phyloP scores from a whole-genome alignment of 148 eudicot species.

The Amaranthus cruentus region DNA sequence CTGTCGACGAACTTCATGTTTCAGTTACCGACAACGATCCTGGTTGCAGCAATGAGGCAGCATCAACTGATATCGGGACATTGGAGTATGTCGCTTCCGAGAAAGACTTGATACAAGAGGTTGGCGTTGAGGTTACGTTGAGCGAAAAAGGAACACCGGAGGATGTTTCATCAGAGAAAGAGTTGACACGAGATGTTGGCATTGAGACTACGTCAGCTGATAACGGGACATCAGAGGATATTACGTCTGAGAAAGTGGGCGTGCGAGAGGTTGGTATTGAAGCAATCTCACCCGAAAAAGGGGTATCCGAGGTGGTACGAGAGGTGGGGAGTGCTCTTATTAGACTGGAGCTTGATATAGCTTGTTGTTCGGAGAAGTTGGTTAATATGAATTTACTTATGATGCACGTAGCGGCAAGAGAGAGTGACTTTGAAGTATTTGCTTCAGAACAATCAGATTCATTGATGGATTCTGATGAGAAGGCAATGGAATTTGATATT shows the following conservation, averaged over 20 bases:
- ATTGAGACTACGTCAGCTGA: too few species aligned
- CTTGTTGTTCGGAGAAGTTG: slow-evolving; percentile 71
- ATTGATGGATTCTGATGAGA: slow-evolving; percentile 33
- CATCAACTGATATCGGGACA: slow-evolving; percentile 28
- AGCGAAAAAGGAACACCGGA: too few species aligned
- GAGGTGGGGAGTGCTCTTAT: slow-evolving; percentile 41
- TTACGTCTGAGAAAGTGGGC: too few species aligned
- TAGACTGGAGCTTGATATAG: slow-evolving; percentile 61
- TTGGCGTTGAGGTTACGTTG: slow-evolving; percentile 8
- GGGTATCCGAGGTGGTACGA: slow-evolving; percentile 30
- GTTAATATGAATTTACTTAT: slow-evolving; percentile 68
- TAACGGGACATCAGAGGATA: too few species aligned
- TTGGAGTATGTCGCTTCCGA: slow-evolving; percentile 14
- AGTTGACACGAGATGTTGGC: too few species aligned
- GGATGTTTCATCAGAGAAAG: too few species aligned
- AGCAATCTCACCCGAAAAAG: slow-evolving; percentile 30
- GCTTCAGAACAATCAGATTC: slow-evolving; percentile 33
- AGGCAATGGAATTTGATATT: slow-evolving; percentile 69
- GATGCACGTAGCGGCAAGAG: slow-evolving; percentile 77
- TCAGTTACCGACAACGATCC: slow-evolving; percentile 37
- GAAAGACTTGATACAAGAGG: slow-evolving; percentile 21
- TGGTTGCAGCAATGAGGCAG: slow-evolving; percentile 39
- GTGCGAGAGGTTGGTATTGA: slow-evolving; percentile 23
- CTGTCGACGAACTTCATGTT: slow-evolving; percentile 30
- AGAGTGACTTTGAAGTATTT: slow-evolving; percentile 75